phyloP scores from a whole-genome alignment of 192 early-diverging fungal genomes.

The Backusella tuberculispora region DNA sequence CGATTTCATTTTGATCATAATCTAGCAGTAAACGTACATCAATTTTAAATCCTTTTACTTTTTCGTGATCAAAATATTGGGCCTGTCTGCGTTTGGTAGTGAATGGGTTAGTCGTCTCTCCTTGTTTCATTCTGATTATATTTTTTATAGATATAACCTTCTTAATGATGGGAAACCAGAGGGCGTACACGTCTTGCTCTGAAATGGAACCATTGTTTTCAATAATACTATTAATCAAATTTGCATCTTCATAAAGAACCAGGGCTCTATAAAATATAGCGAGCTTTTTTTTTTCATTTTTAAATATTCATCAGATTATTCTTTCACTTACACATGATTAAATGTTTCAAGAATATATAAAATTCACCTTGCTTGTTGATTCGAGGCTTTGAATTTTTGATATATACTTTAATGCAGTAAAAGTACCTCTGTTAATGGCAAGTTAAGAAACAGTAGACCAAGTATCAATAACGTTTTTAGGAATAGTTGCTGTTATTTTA shows the following conservation, averaged over 20 bases:
- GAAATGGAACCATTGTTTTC: too few relatives aligned
- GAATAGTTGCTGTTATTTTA: neutral
- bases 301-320: too few relatives aligned
- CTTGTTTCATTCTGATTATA: slow-evolving; percentile 11
- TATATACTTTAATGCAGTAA: slow-evolving; percentile 5
- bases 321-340: too few relatives aligned
- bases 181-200: neutral
- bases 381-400: slow-evolving; percentile 17
- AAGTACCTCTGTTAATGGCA: neutral
- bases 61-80: neutral
- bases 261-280: too few relatives aligned
- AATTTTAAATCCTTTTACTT: neutral
- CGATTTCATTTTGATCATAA: neutral
- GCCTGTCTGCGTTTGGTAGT: neutral
- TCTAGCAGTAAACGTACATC: neutral
- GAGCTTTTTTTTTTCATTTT: too few relatives aligned
- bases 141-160: neutral
- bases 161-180: slow-evolving; percentile 3
- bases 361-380: neutral
- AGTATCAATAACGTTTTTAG: neutral
- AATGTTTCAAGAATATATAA: neutral
- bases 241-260: too few relatives aligned
- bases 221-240: too few relatives aligned
- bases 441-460: neutral
- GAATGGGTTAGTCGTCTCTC: neutral